Percentiles rank a stretch among this genome's conserved stretches.
Evolutionary conservation across 352 stramenopile genomes (phyloP).

Genomic region (Phytophthora boehmeriae): DNA sequence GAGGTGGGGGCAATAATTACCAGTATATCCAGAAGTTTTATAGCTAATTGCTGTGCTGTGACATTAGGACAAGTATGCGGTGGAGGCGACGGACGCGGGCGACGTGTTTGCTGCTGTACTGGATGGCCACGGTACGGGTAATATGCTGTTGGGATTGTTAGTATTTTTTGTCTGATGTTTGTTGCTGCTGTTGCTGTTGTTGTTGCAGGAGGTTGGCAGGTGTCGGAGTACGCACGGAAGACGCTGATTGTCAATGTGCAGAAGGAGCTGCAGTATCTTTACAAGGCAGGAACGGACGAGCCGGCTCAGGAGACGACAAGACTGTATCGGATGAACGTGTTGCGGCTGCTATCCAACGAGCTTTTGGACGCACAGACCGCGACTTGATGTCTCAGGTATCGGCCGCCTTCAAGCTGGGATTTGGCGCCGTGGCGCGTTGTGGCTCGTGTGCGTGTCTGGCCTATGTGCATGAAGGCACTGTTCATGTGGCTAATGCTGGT

Average conservation of each 20-base stretch:
- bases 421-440: constrained; percentile 88
- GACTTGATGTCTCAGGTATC: constrained; percentile 84
- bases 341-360: constrained; percentile 73
- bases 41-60: background rate
- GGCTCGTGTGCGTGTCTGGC: constrained; percentile 89
- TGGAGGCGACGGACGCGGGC: constrained; percentile 67
- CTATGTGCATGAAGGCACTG: constrained; percentile 68
- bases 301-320: constrained; percentile 30
- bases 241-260: constrained; percentile 83
- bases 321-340: constrained; percentile 56
- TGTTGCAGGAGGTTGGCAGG: constrained; percentile 89
- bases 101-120: constrained; percentile 89
- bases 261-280: constrained; percentile 63
- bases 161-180: background rate
- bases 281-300: constrained; percentile 36
- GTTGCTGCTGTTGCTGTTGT: too few species aligned
- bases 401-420: constrained; percentile 90
- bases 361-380: constrained; percentile 88
- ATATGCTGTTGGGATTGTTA: background rate
- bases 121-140: constrained; percentile 86
- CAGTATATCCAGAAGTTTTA: background rate
- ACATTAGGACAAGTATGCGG: constrained; percentile 80
- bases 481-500: constrained; percentile 90
- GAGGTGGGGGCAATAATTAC: constrained; percentile 31
- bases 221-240: constrained; percentile 88